phyloP scores from a whole-genome alignment of 2,329 filamentous ascomycete species.

The Elsinoe necatrix region DNA sequence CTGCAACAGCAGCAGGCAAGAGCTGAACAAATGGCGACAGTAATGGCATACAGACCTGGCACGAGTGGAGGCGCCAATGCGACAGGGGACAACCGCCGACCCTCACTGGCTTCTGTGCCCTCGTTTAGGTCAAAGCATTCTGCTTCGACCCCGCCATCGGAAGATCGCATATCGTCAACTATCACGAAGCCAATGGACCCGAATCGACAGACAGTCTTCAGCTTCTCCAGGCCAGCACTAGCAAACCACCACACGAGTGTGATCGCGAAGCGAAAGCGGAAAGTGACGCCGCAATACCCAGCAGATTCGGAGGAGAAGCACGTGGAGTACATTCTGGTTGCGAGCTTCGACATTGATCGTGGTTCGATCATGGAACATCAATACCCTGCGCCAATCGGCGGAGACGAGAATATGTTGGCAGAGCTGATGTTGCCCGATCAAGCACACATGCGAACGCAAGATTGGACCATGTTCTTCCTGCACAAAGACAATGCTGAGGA shows the following conservation, averaged over 20 bases:
- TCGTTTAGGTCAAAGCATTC: constrained; percentile 17
- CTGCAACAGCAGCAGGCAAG: constrained; percentile 5
- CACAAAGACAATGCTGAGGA: constrained; percentile 88
- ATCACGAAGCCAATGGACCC: constrained; percentile 11
- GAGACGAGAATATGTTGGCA: constrained; percentile 95
- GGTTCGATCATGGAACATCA: constrained; percentile 98
- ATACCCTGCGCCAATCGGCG: constrained; percentile 87
- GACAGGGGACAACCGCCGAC: constrained; percentile 19
- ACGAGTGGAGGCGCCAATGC: constrained; percentile 7
- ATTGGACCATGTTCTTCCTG: constrained; percentile 98
- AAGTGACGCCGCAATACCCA: constrained; percentile 42
- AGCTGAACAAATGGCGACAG: constrained; percentile 29
- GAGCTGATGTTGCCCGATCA: constrained; percentile 98
- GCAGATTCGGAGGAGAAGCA: constrained; percentile 59
- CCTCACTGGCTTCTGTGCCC: constrained; percentile 26
- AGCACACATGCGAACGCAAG: constrained; percentile 85
- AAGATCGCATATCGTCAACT: constrained; percentile 15
- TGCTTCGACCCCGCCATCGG: constrained; percentile 8
- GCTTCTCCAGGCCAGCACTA: constrained; percentile 13
- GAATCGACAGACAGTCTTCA: constrained; percentile 8
- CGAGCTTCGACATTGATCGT: constrained; percentile 92
- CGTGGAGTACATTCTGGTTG: constrained; percentile 97
- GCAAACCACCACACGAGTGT: constrained; percentile 5
- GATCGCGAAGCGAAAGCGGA: constrained; percentile 19
- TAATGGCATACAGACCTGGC: constrained; percentile 12